Percentiles rank a stretch among this genome's conserved stretches.
These are phyloP conservation scores for Mycena venus DNA, from an alignment of 768 basidiomycete genomes.

Conservation along the genomic window DNA sequence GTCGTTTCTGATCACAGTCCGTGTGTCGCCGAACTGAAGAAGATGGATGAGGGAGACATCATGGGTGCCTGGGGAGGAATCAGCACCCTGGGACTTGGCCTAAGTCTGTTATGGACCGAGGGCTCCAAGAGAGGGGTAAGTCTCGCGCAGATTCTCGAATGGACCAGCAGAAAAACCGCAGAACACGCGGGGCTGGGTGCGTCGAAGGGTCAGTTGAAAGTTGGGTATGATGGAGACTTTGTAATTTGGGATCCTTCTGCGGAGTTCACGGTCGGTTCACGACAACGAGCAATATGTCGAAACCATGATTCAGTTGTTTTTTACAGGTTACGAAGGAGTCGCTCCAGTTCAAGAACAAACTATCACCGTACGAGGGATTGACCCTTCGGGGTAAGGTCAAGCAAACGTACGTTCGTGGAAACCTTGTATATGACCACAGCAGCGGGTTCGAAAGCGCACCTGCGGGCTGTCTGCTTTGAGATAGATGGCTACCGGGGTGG, in stretches of 20 bases:
- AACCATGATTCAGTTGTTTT: slow-evolving; percentile 14
- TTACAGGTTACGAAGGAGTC: slow-evolving; percentile 77
- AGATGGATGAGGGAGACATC: slow-evolving; percentile 80
- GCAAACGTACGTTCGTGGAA: slow-evolving; percentile 85
- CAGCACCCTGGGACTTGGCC: slow-evolving; percentile 89
- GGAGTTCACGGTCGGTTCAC: slow-evolving; percentile 57
- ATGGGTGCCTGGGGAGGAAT: slow-evolving; percentile 97
- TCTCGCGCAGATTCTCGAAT: slow-evolving; percentile 76
- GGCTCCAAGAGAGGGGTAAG: slow-evolving; percentile 68
- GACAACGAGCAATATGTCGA: slow-evolving; percentile 48
- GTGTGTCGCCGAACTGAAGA: slow-evolving; percentile 87
- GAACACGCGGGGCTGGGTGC: slow-evolving; percentile 80
- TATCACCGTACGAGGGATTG: slow-evolving; percentile 90
- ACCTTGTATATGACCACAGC: slow-evolving; percentile 69
- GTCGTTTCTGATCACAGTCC: slow-evolving; percentile 98
- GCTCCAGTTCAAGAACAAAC: slow-evolving; percentile 93
- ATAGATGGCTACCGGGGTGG: not conserved
- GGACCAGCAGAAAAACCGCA: slow-evolving; percentile 83
- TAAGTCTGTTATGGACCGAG: slow-evolving; percentile 93
- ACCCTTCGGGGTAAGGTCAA: slow-evolving; percentile 78
- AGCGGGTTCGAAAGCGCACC: slow-evolving; percentile 29
- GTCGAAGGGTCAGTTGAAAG: slow-evolving; percentile 78
- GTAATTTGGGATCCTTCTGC: slow-evolving; percentile 83
- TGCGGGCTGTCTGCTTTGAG: slow-evolving; percentile 23
- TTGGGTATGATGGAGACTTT: slow-evolving; percentile 89